These are phyloP conservation scores for Sporothrix pallida DNA, from an alignment of 2,329 filamentous ascomycete species.

Conservation along the genomic window DNA sequence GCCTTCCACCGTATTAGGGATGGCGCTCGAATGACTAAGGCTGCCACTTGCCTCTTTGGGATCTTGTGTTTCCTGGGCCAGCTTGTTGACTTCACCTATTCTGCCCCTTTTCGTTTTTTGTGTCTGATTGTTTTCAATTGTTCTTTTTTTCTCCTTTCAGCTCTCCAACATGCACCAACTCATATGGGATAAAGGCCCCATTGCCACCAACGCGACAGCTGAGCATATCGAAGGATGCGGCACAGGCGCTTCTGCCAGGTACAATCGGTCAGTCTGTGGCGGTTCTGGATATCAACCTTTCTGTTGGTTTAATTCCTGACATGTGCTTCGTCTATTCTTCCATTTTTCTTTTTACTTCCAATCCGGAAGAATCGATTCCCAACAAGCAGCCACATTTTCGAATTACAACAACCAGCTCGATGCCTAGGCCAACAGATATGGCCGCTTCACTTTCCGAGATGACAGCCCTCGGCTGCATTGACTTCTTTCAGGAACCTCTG, in stretches of 20 bases:
- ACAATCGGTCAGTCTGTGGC: not conserved
- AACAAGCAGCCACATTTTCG: no score
- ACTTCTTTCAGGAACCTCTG: not conserved
- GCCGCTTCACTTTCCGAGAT: not conserved
- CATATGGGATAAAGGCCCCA: not conserved
- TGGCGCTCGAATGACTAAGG: conserved; percentile 17
- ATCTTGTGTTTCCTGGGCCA: not conserved
- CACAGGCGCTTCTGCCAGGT: conserved; percentile 2
- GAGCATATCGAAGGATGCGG: not conserved
- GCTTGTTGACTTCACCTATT: conserved; percentile 17
- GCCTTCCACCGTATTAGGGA: not conserved
- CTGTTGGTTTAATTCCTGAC: no score
- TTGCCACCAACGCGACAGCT: not conserved
- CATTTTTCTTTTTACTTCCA: no score
- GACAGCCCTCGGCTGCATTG: not conserved
- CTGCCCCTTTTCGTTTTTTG: not conserved
- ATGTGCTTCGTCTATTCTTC: no score
- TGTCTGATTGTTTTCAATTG: not conserved
- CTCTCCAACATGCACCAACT: not conserved
- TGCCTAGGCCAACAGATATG: not conserved
- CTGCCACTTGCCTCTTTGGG: conserved; percentile 14
- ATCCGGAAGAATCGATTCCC: no score
- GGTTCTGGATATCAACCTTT: no score
- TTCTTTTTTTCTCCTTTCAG: not conserved
- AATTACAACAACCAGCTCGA: no score